Base-by-base conservation (phyloP, 345 rosid species). In the Salix viminalis region DNA sequence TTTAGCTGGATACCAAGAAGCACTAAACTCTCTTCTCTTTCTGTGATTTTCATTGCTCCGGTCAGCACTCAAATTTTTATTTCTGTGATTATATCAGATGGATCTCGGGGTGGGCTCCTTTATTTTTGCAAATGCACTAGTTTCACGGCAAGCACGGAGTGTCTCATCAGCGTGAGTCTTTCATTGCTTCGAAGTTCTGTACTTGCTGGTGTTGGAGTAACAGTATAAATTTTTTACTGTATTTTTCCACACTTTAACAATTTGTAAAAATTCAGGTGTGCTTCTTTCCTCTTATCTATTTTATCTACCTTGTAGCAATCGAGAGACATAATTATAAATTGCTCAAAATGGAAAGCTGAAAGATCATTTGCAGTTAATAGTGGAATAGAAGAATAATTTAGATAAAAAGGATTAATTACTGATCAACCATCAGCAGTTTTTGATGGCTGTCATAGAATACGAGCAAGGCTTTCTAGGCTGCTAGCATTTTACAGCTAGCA, bases 41-140 rank as follows among this genome's bases (percentile, higher is more conserved):
- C 5, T 54, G 14, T 54, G 7, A 0, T 32, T 18, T 46, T 18
- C 10, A 10, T 7, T 46, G 34, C 42, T 10, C 7, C 30, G 26
- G 41, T 67, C 8, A 41, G 12, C 23, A 39, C 23, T 6, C 42
- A 9, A 39, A 34, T 2, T 69, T 42, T 12, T 18, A 23, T 23
- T 70, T 65, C 14, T 76, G 41, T 64, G 21, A 79, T 75, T 81
- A 23, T 80, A 28, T 85, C 85, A 93, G 98, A 93, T 93, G 99
- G 98, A 93, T 88, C 88, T 93, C 76, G 99, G 99, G 44, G 98
- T 96, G 71, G 99, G 98, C 72, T 93, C 96, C 76, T 96, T 96
- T 89, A 89, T 91, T 39, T 52, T 91, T 56, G 89, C 89, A 54
- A 91, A 93, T 82, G 84, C 99, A 75, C 78, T 93, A 74, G 92